Base-by-base conservation (phyloP, 2,329 filamentous ascomycete species). In the Cladosporium oxysporum region DNA sequence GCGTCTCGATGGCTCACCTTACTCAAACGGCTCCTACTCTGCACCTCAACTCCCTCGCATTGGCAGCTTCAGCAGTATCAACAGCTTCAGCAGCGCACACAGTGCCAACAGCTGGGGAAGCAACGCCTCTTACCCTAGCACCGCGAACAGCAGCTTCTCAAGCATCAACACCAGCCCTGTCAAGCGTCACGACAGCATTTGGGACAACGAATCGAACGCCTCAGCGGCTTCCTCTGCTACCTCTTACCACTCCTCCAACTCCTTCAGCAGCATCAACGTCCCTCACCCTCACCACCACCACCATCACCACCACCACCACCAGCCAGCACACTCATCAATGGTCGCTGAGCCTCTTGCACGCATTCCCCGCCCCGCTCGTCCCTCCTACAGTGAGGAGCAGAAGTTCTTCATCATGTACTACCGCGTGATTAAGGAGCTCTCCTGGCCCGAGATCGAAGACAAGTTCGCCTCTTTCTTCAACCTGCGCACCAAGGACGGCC, bases 381-480 rank as follows among this genome's bases (percentile, higher is more conserved):
- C 73, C 1, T 70, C 72, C 8, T 77, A 77, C 69, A 75, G 70
- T 59, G 74, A 76, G 37, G 74, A 76, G 66, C 73, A 76, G 66
- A 74, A 74, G 61, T 77, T 77, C 71, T 76, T 72, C 64, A 71
- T 75, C 69, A 74, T 73, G 69, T 72, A 69, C 58, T 62, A 67
- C 12, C 69, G 71, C 26, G 66, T 73, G 41, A 65, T 70, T 31
- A 75, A 66, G 69, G 71, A 64, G 65, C 68, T 62, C 72, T 74
- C 68, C 65, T 75, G 73, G 73, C 70, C 72, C 7, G 72, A 71
- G 61, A 74, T 75, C 55, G 72, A 69, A 37, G 58, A 64, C 28
- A 58, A 64, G 28, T 68, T 67, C 47, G 62, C 47, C n/a, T 60
- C 64, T 11, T 59, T 58, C 50, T 61, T 59, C 55, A 65, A 58